Percentiles rank a stretch among this genome's conserved stretches.
Conservation (phyloP, 2,329 filamentous ascomycete species). For the Colletotrichum gloeosporioides region DNA sequence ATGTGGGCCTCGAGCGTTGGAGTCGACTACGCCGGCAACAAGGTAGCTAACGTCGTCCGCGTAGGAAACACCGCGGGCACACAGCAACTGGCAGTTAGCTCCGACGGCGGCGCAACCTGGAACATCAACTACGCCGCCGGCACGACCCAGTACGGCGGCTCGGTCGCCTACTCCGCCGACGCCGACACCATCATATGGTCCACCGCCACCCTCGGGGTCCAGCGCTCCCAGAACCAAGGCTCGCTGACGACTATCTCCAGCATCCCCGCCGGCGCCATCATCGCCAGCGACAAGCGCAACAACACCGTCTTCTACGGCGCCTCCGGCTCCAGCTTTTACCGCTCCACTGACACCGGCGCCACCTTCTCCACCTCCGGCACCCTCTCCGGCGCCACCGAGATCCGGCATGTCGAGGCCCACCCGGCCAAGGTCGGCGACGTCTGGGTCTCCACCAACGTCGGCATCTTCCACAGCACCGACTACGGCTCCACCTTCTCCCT, state of each 20-base stretch:
- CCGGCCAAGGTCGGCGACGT: constrained; percentile 67
- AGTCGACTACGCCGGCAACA: constrained; percentile 57
- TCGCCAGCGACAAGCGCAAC: constrained; percentile 61
- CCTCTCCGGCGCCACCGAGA: constrained; percentile 42
- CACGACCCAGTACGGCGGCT: constrained; percentile 46
- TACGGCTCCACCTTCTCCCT: constrained; percentile 53
- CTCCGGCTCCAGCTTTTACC: constrained; percentile 52
- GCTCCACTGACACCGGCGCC: constrained; percentile 52
- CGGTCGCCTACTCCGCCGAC: constrained; percentile 56
- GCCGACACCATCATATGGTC: constrained; percentile 57
- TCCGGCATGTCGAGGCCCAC: constrained; percentile 63
- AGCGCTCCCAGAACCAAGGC: constrained; percentile 44
- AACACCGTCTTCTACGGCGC: constrained; percentile 59
- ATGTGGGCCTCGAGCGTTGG: constrained; percentile 49
- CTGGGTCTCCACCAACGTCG: constrained; percentile 59
- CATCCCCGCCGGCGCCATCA: constrained; percentile 49
- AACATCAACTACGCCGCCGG: constrained; percentile 50
- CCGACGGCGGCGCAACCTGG: constrained; percentile 57
- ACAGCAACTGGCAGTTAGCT: constrained; percentile 52
- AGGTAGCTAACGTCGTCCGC: constrained; percentile 52
- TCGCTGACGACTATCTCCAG: constrained; percentile 50
- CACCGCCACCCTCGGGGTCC: constrained; percentile 43
- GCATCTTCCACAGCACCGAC: constrained; percentile 60
- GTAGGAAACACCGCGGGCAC: constrained; percentile 50
- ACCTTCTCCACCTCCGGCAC: constrained; percentile 47